Base-by-base conservation (phyloP, 257 asterid species). In the Nicotiana attenuata region DNA sequence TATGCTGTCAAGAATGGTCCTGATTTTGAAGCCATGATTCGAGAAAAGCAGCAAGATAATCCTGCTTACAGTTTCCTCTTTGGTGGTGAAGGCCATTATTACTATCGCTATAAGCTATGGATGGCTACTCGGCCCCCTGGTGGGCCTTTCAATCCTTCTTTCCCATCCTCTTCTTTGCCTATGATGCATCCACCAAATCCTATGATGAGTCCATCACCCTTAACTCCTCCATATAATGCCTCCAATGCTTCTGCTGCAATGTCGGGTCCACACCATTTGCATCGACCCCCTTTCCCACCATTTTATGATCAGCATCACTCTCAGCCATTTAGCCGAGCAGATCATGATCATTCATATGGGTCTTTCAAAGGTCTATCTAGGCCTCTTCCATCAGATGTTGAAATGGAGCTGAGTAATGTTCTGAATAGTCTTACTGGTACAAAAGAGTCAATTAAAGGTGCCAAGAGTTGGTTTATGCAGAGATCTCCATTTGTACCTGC, bases 391-490 rank as follows among this genome's bases (percentile, higher is more conserved):
- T 84, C 98, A 53, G 99, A 96, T 91, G 86, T 96, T 83, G 97
- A 93, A 83, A 90, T 92, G 89, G 99, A 96, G 92, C 87, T 96
- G 82, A 91, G 85, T 88, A 93, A 93, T 80, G 93, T 96, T 86
- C 91, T 96, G 75, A 96, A 87, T 88, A 92, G 38, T 86, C 97
- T 96, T 68, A 87, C 92, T 33, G 98, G 99, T 78, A 96, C 98
- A 22, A 96, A 96, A 85, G 99, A 96, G 90, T 96, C 99, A 0
- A 96, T 96, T 66, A 96, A 94, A 90, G 91, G 98, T 85, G 98
- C 99, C 35, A 96, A 96, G 90, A 91, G 90, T 81, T 96, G 99
- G 99, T 96, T 96, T 89, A 96, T 96, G 96, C 99, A 96, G 88
- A 89, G 98, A 87, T 85, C 97, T 81, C 90, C 98, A 71, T 96